Evolutionary conservation across 192 early-diverging fungal species (phyloP).

Genomic region (Helicostylum pulchrum): DNA sequence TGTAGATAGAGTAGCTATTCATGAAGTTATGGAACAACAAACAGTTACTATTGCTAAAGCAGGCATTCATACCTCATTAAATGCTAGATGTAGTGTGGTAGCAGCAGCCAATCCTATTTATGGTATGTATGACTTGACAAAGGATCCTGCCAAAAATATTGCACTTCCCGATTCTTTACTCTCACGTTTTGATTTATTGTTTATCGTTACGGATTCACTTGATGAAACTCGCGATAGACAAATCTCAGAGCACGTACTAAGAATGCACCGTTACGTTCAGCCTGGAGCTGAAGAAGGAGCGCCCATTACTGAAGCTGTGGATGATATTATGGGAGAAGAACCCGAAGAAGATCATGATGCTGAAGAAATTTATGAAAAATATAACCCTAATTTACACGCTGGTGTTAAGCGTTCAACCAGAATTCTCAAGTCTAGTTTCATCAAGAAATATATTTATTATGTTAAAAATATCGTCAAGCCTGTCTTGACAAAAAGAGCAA

Average conservation of each 20-base stretch:
- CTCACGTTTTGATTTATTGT: slow-evolving; percentile 96
- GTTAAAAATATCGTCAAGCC: slow-evolving; percentile 86
- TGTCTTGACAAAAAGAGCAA: slow-evolving; percentile 74
- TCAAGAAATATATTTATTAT: slow-evolving; percentile 96
- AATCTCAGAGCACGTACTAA: slow-evolving; percentile 90
- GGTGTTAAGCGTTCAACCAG: slow-evolving; percentile 53
- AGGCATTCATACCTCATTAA: slow-evolving; percentile 97
- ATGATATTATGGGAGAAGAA: slow-evolving; percentile 46
- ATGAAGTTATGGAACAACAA: slow-evolving; percentile 99
- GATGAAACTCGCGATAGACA: slow-evolving; percentile 80
- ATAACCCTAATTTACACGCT: slow-evolving; percentile 59
- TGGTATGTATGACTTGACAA: slow-evolving; percentile 85
- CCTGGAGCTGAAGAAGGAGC: slow-evolving; percentile 77
- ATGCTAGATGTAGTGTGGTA: slow-evolving; percentile 94
- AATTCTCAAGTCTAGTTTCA: slow-evolving; percentile 78
- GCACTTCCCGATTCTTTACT: slow-evolving; percentile 92
- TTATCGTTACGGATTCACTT: slow-evolving; percentile 91
- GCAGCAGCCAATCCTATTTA: slow-evolving; percentile 97
- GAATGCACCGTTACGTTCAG: slow-evolving; percentile 91
- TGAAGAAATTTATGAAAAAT: slow-evolving; percentile 75
- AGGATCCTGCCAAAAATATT: slow-evolving; percentile 91
- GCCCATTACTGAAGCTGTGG: slow-evolving; percentile 43
- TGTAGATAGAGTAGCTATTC: slow-evolving; percentile 95
- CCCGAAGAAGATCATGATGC: slow-evolving; percentile 49
- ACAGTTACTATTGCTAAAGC: slow-evolving; percentile 97